These are phyloP conservation scores for Aspergillus brunneoviolaceus DNA, from an alignment of 2,329 filamentous ascomycete species.

Conservation along the genomic window DNA sequence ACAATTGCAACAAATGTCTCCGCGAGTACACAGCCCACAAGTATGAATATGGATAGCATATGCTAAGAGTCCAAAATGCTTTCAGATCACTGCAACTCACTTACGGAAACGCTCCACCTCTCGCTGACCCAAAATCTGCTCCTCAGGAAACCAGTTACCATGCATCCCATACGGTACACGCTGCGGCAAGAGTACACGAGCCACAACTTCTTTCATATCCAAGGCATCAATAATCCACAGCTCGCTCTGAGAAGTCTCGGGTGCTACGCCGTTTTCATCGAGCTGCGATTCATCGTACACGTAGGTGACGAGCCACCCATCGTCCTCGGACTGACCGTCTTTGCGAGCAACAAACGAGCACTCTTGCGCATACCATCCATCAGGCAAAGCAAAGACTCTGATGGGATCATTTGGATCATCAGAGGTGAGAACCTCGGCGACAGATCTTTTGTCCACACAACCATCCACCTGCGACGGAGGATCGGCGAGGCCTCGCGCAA, in stretches of 20 bases:
- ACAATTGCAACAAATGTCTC: too few relatives aligned
- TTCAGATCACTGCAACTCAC: neutral
- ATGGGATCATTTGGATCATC: slow-evolving; percentile 55
- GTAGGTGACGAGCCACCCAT: slow-evolving; percentile 67
- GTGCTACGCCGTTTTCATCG: slow-evolving; percentile 49
- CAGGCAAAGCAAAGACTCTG: slow-evolving; percentile 61
- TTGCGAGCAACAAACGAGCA: slow-evolving; percentile 61
- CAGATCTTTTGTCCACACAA: slow-evolving; percentile 59
- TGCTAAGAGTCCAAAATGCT: too few relatives aligned
- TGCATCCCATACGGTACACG: slow-evolving; percentile 70
- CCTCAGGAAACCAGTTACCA: slow-evolving; percentile 60
- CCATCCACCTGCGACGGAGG: slow-evolving; percentile 55
- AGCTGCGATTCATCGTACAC: slow-evolving; percentile 69
- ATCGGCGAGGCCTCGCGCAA: slow-evolving; percentile 51
- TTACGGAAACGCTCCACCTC: neutral
- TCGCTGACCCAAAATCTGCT: slow-evolving; percentile 52
- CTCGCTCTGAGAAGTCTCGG: slow-evolving; percentile 53
- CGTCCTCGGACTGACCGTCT: slow-evolving; percentile 54
- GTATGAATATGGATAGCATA: too few relatives aligned
- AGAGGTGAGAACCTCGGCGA: slow-evolving; percentile 53
- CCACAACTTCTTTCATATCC: slow-evolving; percentile 57
- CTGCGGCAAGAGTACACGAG: slow-evolving; percentile 60
- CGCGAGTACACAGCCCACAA: too few relatives aligned
- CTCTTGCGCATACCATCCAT: slow-evolving; percentile 65
- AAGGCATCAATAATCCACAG: slow-evolving; percentile 68